A percentile compares a stretch with the other conserved stretches of the same genome.
Conservation (phyloP, 2,329 filamentous ascomycete species). For the Rhynchosporium graminicola region DNA sequence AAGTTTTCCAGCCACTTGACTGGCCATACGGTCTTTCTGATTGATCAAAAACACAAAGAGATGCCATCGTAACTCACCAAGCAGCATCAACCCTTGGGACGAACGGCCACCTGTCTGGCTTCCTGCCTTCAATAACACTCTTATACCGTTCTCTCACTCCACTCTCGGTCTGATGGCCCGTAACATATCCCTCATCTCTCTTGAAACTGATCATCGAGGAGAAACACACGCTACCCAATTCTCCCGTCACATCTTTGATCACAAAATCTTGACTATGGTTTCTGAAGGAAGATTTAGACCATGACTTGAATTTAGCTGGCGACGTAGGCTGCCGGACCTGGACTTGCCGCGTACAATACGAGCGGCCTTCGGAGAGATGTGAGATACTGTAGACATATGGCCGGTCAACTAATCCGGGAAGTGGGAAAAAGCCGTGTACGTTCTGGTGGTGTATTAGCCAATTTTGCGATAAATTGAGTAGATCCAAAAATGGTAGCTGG, state of each 20-base stretch:
- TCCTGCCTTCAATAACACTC: conserved; percentile 18
- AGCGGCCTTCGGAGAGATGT: conserved; percentile 47
- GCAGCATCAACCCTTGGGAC: conserved; percentile 29
- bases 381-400: conserved; percentile 56
- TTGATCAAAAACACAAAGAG: not conserved
- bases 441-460: not conserved
- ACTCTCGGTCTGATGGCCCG: conserved; percentile 21
- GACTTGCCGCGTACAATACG: conserved; percentile 53
- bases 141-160: conserved; percentile 18
- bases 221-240: conserved; percentile 49
- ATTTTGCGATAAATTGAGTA: no score
- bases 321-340: conserved; percentile 50
- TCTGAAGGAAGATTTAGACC: conserved; percentile 3
- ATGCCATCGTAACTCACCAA: conserved; percentile 25
- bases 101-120: conserved; percentile 7
- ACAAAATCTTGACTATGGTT: conserved; percentile 36
- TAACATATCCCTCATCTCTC: conserved; percentile 20
- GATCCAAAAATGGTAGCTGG: no score
- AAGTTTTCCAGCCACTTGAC: not conserved
- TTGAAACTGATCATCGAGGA: conserved; percentile 56
- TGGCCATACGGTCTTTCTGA: not conserved
- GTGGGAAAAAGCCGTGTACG: conserved; percentile 58
- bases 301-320: conserved; percentile 41
- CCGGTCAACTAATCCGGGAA: conserved; percentile 48
- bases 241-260: conserved; percentile 17